phyloP scores from a whole-genome alignment of 23 red algal genomes.

The Gracilaria gracilis region DNA sequence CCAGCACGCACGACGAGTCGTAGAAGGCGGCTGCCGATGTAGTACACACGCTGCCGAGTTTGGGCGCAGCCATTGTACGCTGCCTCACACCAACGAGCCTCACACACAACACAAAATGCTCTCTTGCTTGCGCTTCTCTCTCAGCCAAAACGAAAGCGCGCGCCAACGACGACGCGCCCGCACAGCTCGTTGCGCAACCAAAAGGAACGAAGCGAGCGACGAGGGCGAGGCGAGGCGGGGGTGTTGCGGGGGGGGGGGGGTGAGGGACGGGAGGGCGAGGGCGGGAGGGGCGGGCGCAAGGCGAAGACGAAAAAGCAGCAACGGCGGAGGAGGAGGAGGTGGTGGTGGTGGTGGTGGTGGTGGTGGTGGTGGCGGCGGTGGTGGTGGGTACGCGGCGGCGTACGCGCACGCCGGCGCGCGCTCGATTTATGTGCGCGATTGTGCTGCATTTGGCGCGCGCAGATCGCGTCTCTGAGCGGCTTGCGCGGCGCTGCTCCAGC shows the following conservation, averaged over 20 bases:
- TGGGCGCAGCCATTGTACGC: conserved; percentile 20
- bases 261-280: background rate
- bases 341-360: background rate
- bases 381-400: conserved; percentile 10
- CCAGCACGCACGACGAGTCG: background rate
- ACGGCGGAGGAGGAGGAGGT: background rate
- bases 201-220: background rate
- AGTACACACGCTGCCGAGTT: background rate
- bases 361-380: background rate
- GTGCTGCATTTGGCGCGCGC: conserved; percentile 23
- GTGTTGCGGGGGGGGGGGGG: background rate
- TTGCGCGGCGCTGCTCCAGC: background rate
- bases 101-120: too few relatives aligned
- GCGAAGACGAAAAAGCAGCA: background rate
- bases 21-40: background rate
- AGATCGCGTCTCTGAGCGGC: background rate
- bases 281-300: background rate
- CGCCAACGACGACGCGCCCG: too few relatives aligned
- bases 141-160: too few relatives aligned
- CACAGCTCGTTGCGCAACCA: too few relatives aligned
- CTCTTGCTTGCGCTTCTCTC: too few relatives aligned
- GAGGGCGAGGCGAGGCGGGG: background rate
- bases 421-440: conserved; percentile 26
- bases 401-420: background rate
- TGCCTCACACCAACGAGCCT: too few relatives aligned